Percentiles rank a stretch among this genome's conserved stretches.
Evolutionary conservation across 352 stramenopile genomes (phyloP).

Genomic region (Globisporangium nagaii): DNA sequence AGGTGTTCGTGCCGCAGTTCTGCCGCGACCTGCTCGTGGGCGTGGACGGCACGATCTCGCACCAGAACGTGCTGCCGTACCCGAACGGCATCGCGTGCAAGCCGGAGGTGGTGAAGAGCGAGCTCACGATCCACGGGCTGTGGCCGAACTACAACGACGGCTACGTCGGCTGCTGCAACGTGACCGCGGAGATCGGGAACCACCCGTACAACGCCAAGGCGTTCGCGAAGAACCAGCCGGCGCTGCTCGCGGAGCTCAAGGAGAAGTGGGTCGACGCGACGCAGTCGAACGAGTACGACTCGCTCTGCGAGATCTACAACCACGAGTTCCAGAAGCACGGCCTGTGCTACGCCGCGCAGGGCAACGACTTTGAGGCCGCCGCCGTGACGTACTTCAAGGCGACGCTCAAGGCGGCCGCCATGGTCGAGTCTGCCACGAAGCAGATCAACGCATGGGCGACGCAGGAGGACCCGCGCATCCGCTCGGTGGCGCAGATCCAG

Average conservation of each 20-base stretch:
- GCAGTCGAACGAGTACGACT: constrained; percentile 17
- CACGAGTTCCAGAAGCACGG: constrained; percentile 88
- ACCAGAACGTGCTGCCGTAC: constrained; percentile 70
- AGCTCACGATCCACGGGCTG: constrained; percentile 70
- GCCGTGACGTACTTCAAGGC: constrained; percentile 15
- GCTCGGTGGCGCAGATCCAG: constrained; percentile 4
- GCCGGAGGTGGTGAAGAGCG: constrained; percentile 34
- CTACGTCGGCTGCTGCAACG: constrained; percentile 70
- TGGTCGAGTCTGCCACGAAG: constrained; percentile 5
- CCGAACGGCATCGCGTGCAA: constrained; percentile 49
- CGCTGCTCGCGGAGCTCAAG: constrained; percentile 45
- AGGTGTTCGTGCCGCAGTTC: constrained; percentile 80
- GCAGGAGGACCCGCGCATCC: background rate
- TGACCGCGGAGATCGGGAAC: constrained; percentile 40
- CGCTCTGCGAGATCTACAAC: constrained; percentile 80
- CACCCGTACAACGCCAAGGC: constrained; percentile 42
- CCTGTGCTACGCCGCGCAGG: constrained; percentile 59
- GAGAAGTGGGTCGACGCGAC: constrained; percentile 50
- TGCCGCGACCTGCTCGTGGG: constrained; percentile 71
- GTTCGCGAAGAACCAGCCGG: constrained; percentile 44
- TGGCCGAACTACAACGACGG: constrained; percentile 78
- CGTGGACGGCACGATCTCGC: constrained; percentile 70
- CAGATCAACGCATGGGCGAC: constrained; percentile 16
- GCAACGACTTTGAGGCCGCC: constrained; percentile 9
- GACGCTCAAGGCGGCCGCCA: constrained; percentile 10